Evolutionary conservation across 169 alveolate genomes (phyloP).

Genomic region (Toxoplasma gondii): DNA sequence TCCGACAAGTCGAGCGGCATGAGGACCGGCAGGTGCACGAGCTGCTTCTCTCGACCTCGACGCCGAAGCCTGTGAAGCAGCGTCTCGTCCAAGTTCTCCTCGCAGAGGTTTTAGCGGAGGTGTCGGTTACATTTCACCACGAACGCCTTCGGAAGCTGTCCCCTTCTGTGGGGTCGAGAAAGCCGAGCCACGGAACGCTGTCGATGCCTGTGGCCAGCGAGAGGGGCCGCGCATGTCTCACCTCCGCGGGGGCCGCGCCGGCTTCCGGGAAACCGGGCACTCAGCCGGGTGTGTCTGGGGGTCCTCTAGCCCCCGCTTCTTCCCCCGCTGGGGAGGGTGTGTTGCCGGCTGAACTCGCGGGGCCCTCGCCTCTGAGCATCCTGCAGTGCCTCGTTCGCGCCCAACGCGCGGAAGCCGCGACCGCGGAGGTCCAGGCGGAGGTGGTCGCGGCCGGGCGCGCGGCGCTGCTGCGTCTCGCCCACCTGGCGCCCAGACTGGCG

Average conservation of each 20-base stretch:
- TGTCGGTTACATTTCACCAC: neutral
- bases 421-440: constrained; percentile 34
- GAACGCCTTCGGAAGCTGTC: neutral
- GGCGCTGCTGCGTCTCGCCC: neutral
- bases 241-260: neutral
- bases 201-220: neutral
- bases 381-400: constrained; percentile 4
- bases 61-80: constrained; percentile 31
- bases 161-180: neutral
- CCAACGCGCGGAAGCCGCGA: constrained; percentile 27
- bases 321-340: neutral
- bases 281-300: neutral
- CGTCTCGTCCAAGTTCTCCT: constrained; percentile 47
- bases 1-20: neutral
- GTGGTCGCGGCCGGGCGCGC: neutral
- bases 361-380: constrained; percentile 1
- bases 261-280: neutral
- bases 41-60: neutral
- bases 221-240: neutral
- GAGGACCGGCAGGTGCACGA: neutral
- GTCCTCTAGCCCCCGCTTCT: neutral
- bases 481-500: neutral
- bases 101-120: neutral
- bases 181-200: neutral
- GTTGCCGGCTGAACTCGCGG: neutral